Percentiles rank a stretch among this genome's conserved stretches.
Evolutionary conservation across 352 stramenopile genomes (phyloP).

Genomic region (Globisporangium camurandrum): DNA sequence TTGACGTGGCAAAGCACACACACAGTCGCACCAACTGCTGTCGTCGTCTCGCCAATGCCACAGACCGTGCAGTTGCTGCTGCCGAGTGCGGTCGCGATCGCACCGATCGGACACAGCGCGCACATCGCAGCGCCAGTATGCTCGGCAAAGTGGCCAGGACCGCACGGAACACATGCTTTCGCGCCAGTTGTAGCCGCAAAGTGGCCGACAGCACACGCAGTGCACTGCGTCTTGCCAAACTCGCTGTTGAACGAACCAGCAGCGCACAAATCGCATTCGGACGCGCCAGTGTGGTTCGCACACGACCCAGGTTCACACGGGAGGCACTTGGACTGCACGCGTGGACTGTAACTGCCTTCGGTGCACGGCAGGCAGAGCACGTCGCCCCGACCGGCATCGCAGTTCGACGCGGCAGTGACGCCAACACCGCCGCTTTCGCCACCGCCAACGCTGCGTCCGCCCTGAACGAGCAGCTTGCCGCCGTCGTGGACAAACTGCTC

Average conservation of each 20-base stretch:
- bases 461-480: slow-evolving; percentile 31
- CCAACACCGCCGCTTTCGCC: slow-evolving; percentile 52
- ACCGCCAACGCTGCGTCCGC: slow-evolving; percentile 34
- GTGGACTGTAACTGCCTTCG: slow-evolving; percentile 56
- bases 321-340: slow-evolving; percentile 44
- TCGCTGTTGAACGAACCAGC: slow-evolving; percentile 57
- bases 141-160: slow-evolving; percentile 42
- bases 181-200: slow-evolving; percentile 36
- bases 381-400: slow-evolving; percentile 50
- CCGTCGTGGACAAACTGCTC: slow-evolving; percentile 57
- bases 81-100: slow-evolving; percentile 38
- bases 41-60: slow-evolving; percentile 68
- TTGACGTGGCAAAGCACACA: slow-evolving; percentile 54
- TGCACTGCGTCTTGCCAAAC: slow-evolving; percentile 60
- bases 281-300: slow-evolving; percentile 32
- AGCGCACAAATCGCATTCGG: slow-evolving; percentile 41
- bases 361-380: slow-evolving; percentile 60
- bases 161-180: slow-evolving; percentile 51
- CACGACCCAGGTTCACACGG: slow-evolving; percentile 65
- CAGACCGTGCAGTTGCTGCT: slow-evolving; percentile 60
- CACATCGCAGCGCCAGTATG: slow-evolving; percentile 38
- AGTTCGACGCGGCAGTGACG: slow-evolving; percentile 46
- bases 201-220: slow-evolving; percentile 47
- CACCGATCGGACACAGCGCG: slow-evolving; percentile 48
- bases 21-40: slow-evolving; percentile 30